A percentile compares a stretch with the other conserved stretches of the same genome.
These are phyloP conservation scores for Chaetomium fimeti DNA, from an alignment of 495 filamentous ascomycete species.

Conservation along the genomic window DNA sequence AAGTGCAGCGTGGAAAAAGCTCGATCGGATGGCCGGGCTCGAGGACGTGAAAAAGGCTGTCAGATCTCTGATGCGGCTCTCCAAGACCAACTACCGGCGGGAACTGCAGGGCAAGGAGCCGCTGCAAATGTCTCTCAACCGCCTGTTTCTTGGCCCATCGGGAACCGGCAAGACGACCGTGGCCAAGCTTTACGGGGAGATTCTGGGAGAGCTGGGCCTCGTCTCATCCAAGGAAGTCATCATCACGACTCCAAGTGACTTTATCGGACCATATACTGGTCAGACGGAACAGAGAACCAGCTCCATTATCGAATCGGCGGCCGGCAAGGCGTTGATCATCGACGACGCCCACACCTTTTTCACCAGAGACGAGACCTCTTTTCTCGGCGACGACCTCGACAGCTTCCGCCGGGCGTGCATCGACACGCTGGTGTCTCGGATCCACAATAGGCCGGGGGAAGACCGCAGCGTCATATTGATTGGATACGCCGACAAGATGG, in stretches of 20 bases:
- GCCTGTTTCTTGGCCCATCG: conserved; percentile 65
- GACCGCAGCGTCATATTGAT: conserved; percentile 71
- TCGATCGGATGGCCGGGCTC: conserved; percentile 58
- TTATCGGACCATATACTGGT: conserved; percentile 60
- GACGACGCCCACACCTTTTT: conserved; percentile 62
- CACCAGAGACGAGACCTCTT: not conserved
- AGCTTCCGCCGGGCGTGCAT: conserved; percentile 58
- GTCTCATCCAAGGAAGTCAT: conserved; percentile 62
- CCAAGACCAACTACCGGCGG: conserved; percentile 57
- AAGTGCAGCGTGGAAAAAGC: conserved; percentile 53
- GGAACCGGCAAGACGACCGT: conserved; percentile 78
- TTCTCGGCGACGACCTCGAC: conserved; percentile 36
- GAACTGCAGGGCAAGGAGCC: conserved; percentile 58
- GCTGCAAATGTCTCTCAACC: conserved; percentile 60
- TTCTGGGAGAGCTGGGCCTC: conserved; percentile 59
- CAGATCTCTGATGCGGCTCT: conserved; percentile 47
- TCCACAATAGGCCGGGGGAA: conserved; percentile 68
- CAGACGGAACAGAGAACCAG: conserved; percentile 66
- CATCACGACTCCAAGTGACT: conserved; percentile 65
- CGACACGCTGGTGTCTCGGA: conserved; percentile 71
- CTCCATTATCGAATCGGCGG: conserved; percentile 58
- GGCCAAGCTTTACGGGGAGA: conserved; percentile 67
- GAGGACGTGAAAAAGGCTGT: conserved; percentile 57
- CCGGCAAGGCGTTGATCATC: conserved; percentile 71
- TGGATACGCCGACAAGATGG: conserved; percentile 69